Percentiles rank a stretch among this genome's conserved stretches.
phyloP scores from a whole-genome alignment of 1,284 basidiomycete species.

The Garcileccinum viscosum region DNA sequence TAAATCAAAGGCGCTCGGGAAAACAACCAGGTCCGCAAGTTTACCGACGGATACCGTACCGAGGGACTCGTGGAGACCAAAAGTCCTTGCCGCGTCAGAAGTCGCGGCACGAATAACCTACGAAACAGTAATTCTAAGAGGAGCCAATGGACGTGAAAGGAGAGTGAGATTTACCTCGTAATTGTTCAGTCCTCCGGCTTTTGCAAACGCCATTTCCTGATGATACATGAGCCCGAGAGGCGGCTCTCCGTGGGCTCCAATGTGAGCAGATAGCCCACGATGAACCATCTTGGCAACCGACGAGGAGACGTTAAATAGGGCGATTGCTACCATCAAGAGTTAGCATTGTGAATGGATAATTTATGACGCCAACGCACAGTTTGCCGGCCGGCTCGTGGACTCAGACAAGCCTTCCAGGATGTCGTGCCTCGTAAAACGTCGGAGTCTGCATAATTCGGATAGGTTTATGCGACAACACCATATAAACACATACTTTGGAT shows the following conservation, averaged over 20 bases:
- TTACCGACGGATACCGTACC: conserved; percentile 69
- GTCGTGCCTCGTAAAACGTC: conserved; percentile 68
- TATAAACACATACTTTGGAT: conserved; percentile 57
- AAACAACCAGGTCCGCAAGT: conserved; percentile 72
- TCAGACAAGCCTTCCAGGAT: conserved; percentile 66
- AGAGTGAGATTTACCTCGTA: conserved; percentile 47
- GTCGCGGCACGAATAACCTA: conserved; percentile 74
- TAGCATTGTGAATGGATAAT: not conserved
- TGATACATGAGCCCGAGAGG: conserved; percentile 79
- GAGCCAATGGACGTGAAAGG: not conserved
- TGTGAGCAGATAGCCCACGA: conserved; percentile 62
- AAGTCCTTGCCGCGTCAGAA: conserved; percentile 63
- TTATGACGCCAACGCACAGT: conserved; percentile 50
- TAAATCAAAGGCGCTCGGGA: conserved; percentile 62
- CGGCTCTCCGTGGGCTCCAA: conserved; percentile 79
- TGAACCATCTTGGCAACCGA: conserved; percentile 72
- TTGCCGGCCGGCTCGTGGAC: conserved; percentile 60
- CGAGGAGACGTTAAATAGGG: conserved; percentile 69
- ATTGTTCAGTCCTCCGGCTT: conserved; percentile 58
- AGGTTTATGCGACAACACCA: not conserved
- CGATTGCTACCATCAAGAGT: conserved; percentile 52
- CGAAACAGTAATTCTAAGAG: not conserved
- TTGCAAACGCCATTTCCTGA: conserved; percentile 69
- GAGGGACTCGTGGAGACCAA: conserved; percentile 64
- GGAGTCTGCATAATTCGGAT: conserved; percentile 48